These are phyloP conservation scores for Globisporangium emineosum DNA, from an alignment of 352 stramenopile species.

Conservation along the genomic window DNA sequence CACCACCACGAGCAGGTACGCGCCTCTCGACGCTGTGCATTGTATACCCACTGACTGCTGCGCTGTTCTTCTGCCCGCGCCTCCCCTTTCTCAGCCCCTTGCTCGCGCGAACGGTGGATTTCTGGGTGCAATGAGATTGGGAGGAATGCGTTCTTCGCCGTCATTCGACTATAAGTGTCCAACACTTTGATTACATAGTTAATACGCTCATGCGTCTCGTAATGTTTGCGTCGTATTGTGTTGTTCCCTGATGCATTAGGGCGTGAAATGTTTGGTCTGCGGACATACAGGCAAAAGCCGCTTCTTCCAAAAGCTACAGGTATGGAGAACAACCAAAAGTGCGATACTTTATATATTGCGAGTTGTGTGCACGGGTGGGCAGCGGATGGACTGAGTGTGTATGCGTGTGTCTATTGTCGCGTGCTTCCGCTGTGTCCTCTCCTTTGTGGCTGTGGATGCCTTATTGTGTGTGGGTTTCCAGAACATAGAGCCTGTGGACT, in stretches of 20 bases:
- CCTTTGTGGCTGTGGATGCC: not conserved
- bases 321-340: conserved; percentile 13
- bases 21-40: not conserved
- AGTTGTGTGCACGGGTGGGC: not conserved
- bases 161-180: not conserved
- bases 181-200: no score
- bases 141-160: not conserved
- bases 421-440: not conserved
- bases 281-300: conserved; percentile 68
- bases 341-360: not conserved
- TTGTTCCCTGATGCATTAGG: conserved; percentile 23
- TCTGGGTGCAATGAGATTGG: not conserved
- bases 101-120: not conserved
- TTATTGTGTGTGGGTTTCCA: conserved; percentile 8
- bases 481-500: conserved; percentile 33
- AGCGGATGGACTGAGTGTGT: not conserved
- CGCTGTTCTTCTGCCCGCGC: not conserved
- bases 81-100: not conserved
- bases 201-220: no score
- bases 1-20: conserved; percentile 40
- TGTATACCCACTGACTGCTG: not conserved
- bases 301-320: conserved; percentile 54
- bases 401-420: not conserved
- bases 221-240: not conserved
- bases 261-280: conserved; percentile 56